Evolutionary conservation across 1,284 basidiomycete species (phyloP).

Genomic region (Cryptococcus sp.): DNA sequence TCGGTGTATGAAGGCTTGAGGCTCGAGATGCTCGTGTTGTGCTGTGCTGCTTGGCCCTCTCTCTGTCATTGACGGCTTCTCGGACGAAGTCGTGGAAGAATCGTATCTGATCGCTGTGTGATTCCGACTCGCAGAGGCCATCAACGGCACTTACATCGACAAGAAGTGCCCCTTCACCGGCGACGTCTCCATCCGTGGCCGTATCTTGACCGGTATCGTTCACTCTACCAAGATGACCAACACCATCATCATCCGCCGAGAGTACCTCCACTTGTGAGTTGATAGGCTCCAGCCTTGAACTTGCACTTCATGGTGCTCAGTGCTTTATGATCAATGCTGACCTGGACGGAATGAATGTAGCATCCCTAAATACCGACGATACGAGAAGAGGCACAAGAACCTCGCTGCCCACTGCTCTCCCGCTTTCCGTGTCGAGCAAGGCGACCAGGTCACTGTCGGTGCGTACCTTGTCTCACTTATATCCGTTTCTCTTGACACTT

Average conservation of each 20-base stretch:
- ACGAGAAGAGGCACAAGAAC: slow-evolving; percentile 99
- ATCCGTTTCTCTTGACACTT: too few relatives aligned
- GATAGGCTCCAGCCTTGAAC: neutral
- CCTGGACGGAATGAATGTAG: slow-evolving; percentile 11
- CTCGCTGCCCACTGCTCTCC: slow-evolving; percentile 95
- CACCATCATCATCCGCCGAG: slow-evolving; percentile 96
- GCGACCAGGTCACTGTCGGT: slow-evolving; percentile 91
- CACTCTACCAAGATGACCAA: slow-evolving; percentile 98
- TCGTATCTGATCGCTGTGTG: slow-evolving; percentile 4
- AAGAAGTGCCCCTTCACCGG: slow-evolving; percentile 99
- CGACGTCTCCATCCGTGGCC: slow-evolving; percentile 95
- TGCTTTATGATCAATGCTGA: neutral
- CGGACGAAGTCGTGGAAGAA: too few relatives aligned
- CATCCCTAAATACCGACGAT: slow-evolving; percentile 98
- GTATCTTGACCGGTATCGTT: slow-evolving; percentile 96
- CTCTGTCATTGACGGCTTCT: too few relatives aligned
- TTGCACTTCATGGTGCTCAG: slow-evolving; percentile 2
- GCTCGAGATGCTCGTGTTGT: neutral
- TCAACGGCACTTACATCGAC: slow-evolving; percentile 98
- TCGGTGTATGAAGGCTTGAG: too few relatives aligned
- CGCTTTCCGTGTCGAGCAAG: slow-evolving; percentile 93
- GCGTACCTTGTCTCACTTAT: slow-evolving; percentile 4
- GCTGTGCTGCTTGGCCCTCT: neutral
- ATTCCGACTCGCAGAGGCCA: slow-evolving; percentile 74
- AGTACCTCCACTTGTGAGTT: slow-evolving; percentile 82